These are phyloP conservation scores for Xerocomus potaroensis DNA, from an alignment of 768 basidiomycete species.

Conservation along the genomic window DNA sequence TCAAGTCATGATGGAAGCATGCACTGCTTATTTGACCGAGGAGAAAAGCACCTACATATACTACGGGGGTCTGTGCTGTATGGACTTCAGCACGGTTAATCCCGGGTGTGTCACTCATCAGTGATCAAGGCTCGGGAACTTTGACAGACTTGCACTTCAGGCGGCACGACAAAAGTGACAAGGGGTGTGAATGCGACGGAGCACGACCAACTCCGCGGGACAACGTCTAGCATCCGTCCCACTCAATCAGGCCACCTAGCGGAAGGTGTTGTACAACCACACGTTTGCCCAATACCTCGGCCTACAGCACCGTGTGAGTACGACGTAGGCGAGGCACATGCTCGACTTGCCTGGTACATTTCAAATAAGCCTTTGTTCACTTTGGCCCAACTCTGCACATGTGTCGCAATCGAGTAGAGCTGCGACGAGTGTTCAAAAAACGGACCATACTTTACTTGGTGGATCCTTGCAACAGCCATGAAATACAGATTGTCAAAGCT, in stretches of 20 bases:
- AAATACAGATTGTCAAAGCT: slow-evolving; percentile 70
- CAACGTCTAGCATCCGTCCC: slow-evolving; percentile 40
- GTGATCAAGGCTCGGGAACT: too few species aligned
- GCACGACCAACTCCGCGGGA: slow-evolving; percentile 22
- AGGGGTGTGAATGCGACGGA: too few species aligned
- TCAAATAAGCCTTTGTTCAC: slow-evolving; percentile 88
- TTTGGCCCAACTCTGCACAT: slow-evolving; percentile 90
- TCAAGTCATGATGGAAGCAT: too few species aligned
- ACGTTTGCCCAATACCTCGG: slow-evolving; percentile 87
- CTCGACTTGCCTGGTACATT: slow-evolving; percentile 79
- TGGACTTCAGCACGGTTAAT: too few species aligned
- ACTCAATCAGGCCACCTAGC: slow-evolving; percentile 75
- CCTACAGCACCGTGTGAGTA: slow-evolving; percentile 38
- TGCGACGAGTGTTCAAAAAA: slow-evolving; percentile 94
- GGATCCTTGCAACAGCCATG: slow-evolving; percentile 72
- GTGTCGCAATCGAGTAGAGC: slow-evolving; percentile 77
- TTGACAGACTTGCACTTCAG: too few species aligned
- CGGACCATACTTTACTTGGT: slow-evolving; percentile 77
- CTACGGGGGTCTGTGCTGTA: too few species aligned
- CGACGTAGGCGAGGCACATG: neutral
- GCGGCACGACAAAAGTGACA: neutral
- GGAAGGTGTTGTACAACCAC: slow-evolving; percentile 97
- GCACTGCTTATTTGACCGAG: too few species aligned
- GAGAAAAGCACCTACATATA: too few species aligned
- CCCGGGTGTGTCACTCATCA: too few species aligned